A percentile compares a stretch with the other conserved stretches of the same genome.
Conservation (phyloP, 2,329 filamentous ascomycete species). For the Fusarium pseudocircinatum region DNA sequence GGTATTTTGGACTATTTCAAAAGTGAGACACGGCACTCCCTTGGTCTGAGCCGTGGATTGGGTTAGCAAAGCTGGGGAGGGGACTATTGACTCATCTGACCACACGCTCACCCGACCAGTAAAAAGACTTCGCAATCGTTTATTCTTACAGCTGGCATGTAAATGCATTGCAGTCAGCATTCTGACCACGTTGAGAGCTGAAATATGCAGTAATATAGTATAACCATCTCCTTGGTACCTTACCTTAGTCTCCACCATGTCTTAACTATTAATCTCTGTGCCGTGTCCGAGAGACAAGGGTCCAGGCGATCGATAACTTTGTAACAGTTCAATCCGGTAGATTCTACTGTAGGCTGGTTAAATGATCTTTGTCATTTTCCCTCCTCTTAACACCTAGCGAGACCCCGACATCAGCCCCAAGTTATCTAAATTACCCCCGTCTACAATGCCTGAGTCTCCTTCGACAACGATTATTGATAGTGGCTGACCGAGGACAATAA, state of each 20-base stretch:
- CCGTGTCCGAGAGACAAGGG: background rate
- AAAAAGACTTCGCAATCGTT: background rate
- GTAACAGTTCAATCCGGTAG: background rate
- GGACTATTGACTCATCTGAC: background rate
- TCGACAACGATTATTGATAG: background rate
- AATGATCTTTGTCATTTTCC: background rate
- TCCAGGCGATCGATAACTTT: background rate
- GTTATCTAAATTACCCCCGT: background rate
- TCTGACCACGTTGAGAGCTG: background rate
- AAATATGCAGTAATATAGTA: background rate
- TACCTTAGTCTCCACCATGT: background rate
- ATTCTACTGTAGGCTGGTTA: background rate
- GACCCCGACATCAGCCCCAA: background rate
- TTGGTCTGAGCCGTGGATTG: background rate
- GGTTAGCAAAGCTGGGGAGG: background rate
- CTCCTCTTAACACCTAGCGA: background rate
- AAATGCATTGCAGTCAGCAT: background rate
- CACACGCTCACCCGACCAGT: background rate
- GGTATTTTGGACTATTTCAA: background rate
- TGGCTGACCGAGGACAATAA: background rate
- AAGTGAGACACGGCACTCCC: background rate
- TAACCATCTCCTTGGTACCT: background rate
- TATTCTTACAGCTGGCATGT: background rate
- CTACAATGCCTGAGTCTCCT: background rate
- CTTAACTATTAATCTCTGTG: background rate